A percentile compares a stretch with the other conserved stretches of the same genome.
Conservation (phyloP, 1,284 basidiomycete genomes). For the Lentinula novae-zelandiae region DNA sequence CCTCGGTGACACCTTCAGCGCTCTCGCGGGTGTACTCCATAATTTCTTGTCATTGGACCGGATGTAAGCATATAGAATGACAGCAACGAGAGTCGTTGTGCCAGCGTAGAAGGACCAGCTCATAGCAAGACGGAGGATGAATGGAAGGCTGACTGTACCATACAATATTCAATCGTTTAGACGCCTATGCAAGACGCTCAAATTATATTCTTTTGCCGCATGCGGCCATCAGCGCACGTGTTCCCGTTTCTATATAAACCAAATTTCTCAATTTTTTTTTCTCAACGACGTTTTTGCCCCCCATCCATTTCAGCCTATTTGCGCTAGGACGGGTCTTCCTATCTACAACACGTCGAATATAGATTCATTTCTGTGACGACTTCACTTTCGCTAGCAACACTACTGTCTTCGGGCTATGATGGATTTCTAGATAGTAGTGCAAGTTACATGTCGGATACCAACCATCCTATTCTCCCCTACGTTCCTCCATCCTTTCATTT, state of each 20-base stretch:
- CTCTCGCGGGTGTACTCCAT: constrained; percentile 38
- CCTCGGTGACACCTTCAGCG: constrained; percentile 39
- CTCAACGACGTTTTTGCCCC: neutral
- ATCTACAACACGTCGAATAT: neutral
- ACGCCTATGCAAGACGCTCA: no score
- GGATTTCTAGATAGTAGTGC: constrained; percentile 17
- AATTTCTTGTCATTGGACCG: constrained; percentile 48
- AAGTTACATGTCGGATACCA: no score
- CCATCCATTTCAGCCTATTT: neutral
- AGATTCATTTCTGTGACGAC: constrained; percentile 1
- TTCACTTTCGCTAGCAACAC: constrained; percentile 23
- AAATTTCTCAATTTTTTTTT: neutral
- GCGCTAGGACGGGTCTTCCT: neutral
- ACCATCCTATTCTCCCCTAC: no score
- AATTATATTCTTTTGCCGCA: no score
- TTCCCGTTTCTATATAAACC: no score
- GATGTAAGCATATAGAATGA: constrained; percentile 38
- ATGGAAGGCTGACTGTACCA: no score
- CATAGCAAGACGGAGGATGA: neutral
- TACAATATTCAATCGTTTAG: no score
- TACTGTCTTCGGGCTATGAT: constrained; percentile 18
- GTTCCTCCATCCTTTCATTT: no score
- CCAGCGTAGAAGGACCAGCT: neutral
- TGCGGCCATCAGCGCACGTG: no score
- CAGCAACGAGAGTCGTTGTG: neutral